These are phyloP conservation scores for Teunomyces atbi DNA, from an alignment of 805 yeast genomes.

Conservation along the genomic window DNA sequence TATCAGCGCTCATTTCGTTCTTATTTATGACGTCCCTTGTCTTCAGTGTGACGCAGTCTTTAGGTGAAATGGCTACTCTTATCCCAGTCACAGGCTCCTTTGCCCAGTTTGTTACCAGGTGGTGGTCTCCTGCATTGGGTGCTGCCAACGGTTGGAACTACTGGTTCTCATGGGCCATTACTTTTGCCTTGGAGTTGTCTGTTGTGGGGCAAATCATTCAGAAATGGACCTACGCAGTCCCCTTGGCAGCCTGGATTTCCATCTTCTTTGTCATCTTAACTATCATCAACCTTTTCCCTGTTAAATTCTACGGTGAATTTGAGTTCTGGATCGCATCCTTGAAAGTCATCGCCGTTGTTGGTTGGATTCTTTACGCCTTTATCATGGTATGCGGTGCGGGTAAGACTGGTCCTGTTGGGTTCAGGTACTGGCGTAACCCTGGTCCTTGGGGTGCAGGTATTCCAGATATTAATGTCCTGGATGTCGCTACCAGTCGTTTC, in stretches of 20 bases:
- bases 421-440: conserved; percentile 78
- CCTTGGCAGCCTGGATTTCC: conserved; percentile 69
- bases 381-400: conserved; percentile 79
- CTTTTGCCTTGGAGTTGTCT: conserved; percentile 71
- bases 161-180: conserved; percentile 77
- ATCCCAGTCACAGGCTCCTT: conserved; percentile 70
- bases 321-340: conserved; percentile 73
- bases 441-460: conserved; percentile 74
- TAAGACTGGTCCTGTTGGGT: conserved; percentile 66
- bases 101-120: conserved; percentile 66
- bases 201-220: conserved; percentile 65
- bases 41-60: conserved; percentile 63
- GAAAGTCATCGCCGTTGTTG: conserved; percentile 66
- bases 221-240: conserved; percentile 69
- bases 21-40: conserved; percentile 65
- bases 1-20: conserved; percentile 61
- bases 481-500: conserved; percentile 55
- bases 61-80: conserved; percentile 81
- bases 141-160: conserved; percentile 72
- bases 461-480: conserved; percentile 43
- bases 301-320: conserved; percentile 67
- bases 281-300: conserved; percentile 60
- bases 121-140: conserved; percentile 69
- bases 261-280: conserved; percentile 62
- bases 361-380: conserved; percentile 65